A percentile compares a stretch with the other conserved stretches of the same genome.
Evolutionary conservation across 179 eudicot species (phyloP).

Genomic region (Beta macrorhiza): DNA sequence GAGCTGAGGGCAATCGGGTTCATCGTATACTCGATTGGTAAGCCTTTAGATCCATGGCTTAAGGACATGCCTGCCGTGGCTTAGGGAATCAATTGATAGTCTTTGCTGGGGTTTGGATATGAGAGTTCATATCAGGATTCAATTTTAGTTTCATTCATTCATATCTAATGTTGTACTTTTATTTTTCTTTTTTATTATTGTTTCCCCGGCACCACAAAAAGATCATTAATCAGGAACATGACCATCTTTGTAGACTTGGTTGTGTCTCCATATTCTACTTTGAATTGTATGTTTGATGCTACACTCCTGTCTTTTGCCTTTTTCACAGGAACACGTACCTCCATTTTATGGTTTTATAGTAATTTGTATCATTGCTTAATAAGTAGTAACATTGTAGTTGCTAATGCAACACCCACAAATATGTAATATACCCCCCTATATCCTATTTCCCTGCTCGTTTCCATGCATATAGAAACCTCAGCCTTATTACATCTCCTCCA

Average conservation of each 20-base stretch:
- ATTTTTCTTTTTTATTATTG: no score
- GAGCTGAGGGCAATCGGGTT: no score
- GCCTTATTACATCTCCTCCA: no score
- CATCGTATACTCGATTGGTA: no score
- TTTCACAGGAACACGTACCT: background rate
- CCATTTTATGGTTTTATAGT: slow-evolving; percentile 5
- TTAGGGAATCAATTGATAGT: background rate
- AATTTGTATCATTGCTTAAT: background rate
- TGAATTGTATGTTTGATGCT: slow-evolving; percentile 8
- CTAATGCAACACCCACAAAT: no score
- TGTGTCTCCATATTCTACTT: slow-evolving; percentile 11
- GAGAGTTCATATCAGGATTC: slow-evolving; percentile 11
- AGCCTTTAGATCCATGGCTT: no score
- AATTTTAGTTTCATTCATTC: slow-evolving; percentile 17
- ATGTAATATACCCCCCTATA: no score
- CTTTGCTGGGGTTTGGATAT: background rate
- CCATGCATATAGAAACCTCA: no score
- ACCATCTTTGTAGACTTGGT: slow-evolving; percentile 11
- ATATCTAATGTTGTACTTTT: slow-evolving; percentile 7
- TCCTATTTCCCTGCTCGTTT: no score
- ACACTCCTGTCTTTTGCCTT: background rate
- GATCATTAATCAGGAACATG: slow-evolving; percentile 13
- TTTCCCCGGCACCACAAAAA: background rate
- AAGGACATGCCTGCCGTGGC: no score
- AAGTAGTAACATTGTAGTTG: no score